A percentile compares a stretch with the other conserved stretches of the same genome.
These are phyloP conservation scores for Aspergillus sclerotioniger DNA, from an alignment of 495 filamentous ascomycete species.

Conservation along the genomic window DNA sequence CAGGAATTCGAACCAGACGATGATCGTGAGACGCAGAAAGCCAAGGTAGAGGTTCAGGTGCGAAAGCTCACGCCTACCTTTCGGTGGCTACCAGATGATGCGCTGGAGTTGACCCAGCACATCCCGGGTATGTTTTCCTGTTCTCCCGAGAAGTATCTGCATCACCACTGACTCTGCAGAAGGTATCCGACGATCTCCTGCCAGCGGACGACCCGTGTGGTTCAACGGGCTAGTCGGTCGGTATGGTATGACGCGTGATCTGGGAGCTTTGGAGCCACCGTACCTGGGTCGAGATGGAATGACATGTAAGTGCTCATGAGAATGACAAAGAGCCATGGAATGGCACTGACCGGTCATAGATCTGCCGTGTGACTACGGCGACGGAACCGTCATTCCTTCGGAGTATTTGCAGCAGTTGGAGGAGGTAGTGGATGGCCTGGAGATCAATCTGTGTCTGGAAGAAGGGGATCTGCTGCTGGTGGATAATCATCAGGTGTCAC, in stretches of 20 bases:
- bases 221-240: constrained; percentile 6
- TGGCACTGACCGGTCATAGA: neutral
- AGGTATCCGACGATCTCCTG: constrained; percentile 3
- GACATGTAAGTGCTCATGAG: neutral
- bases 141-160: neutral
- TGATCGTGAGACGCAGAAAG: constrained; percentile 1
- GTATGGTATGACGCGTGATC: constrained; percentile 3
- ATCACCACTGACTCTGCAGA: neutral
- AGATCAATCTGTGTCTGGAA: neutral
- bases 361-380: constrained; percentile 6
- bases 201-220: constrained; percentile 2
- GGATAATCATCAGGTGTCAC: constrained; percentile 2
- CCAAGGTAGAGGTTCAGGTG: constrained; percentile 2
- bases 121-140: neutral
- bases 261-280: neutral
- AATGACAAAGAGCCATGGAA: neutral
- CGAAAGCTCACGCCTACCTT: neutral
- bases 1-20: constrained; percentile 3
- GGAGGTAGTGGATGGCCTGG: neutral
- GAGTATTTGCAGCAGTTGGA: constrained; percentile 1
- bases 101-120: neutral
- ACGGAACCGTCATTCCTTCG: neutral
- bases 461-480: constrained; percentile 6
- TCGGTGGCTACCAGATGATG: neutral
- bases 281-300: constrained; percentile 3